A percentile compares a stretch with the other conserved stretches of the same genome.
phyloP scores from a whole-genome alignment of 768 basidiomycete genomes.

The Xerocomellus amylosporus region DNA sequence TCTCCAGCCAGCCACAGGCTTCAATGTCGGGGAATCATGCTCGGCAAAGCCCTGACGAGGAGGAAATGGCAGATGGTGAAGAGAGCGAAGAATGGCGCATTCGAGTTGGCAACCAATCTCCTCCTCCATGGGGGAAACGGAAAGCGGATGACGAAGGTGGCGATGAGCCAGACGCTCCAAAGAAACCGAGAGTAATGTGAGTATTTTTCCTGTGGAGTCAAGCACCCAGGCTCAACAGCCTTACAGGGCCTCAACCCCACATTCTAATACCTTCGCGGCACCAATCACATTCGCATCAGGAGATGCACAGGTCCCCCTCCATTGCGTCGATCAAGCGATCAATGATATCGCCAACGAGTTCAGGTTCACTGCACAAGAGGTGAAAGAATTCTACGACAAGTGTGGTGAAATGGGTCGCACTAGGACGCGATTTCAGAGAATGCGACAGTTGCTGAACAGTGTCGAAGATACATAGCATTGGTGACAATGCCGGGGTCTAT shows the following conservation, averaged over 20 bases:
- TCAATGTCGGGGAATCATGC: slow-evolving; percentile 22
- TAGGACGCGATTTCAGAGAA: slow-evolving; percentile 58
- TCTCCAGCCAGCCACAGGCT: slow-evolving; percentile 28
- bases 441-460: slow-evolving; percentile 50
- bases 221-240: background rate
- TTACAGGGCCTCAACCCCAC: slow-evolving; percentile 3
- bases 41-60: slow-evolving; percentile 51
- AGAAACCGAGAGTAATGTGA: slow-evolving; percentile 45
- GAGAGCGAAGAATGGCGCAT: slow-evolving; percentile 66
- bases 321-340: slow-evolving; percentile 66
- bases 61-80: slow-evolving; percentile 62
- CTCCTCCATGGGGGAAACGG: slow-evolving; percentile 70
- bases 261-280: background rate
- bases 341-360: slow-evolving; percentile 64
- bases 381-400: slow-evolving; percentile 73
- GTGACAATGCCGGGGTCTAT: slow-evolving; percentile 7
- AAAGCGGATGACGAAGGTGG: slow-evolving; percentile 42
- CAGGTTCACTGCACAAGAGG: slow-evolving; percentile 72
- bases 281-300: slow-evolving; percentile 3
- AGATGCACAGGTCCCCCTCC: slow-evolving; percentile 34
- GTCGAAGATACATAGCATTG: slow-evolving; percentile 20
- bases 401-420: slow-evolving; percentile 71
- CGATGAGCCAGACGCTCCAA: slow-evolving; percentile 30
- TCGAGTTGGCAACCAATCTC: slow-evolving; percentile 57
- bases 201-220: slow-evolving; percentile 13